Evolutionary conservation across 345 rosid genomes (phyloP).

Genomic region (Citrus medica): DNA sequence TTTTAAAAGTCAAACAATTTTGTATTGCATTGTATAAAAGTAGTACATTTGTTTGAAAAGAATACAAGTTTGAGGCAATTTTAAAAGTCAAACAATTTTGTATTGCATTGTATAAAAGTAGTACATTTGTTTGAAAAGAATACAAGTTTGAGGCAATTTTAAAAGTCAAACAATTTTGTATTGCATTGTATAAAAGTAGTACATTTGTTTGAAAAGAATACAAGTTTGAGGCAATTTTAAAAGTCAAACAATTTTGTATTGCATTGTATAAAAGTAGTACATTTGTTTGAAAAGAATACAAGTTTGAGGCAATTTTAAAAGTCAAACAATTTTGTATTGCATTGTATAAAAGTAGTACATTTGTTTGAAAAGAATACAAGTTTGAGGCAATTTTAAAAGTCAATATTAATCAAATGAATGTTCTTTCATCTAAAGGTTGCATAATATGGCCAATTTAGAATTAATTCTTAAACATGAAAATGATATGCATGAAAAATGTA

Average conservation of each 20-base stretch:
- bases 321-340: too few relatives aligned
- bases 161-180: too few relatives aligned
- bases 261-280: background rate
- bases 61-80: background rate
- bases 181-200: background rate
- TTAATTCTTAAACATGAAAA: background rate
- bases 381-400: background rate
- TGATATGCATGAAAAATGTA: too few relatives aligned
- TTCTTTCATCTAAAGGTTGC: background rate
- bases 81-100: background rate
- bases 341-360: background rate
- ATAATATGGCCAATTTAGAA: background rate
- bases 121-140: background rate
- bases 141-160: background rate
- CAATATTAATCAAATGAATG: background rate
- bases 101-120: background rate
- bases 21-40: background rate
- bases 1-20: background rate
- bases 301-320: background rate
- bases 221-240: background rate
- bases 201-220: background rate
- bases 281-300: background rate
- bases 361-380: background rate
- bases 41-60: background rate
- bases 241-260: too few relatives aligned